Conservation (phyloP, 805 yeast genomes). For the Tetrapisispora nanseiensis region DNA sequence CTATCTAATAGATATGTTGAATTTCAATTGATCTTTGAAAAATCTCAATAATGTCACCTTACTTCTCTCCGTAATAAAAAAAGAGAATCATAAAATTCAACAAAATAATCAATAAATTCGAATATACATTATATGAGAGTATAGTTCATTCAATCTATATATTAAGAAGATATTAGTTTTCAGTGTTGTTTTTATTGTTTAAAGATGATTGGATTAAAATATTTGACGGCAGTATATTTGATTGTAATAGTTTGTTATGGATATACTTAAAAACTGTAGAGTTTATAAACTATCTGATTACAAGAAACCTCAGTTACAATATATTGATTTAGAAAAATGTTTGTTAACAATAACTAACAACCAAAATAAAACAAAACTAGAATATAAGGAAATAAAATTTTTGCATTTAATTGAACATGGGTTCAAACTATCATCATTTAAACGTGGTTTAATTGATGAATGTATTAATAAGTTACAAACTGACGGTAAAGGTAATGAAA, state of each 20-base stretch:
- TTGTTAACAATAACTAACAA: not conserved
- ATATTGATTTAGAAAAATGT: slow-evolving; percentile 6
- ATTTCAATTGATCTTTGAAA: not conserved
- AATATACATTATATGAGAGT: no score
- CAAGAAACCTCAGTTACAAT: slow-evolving; percentile 12
- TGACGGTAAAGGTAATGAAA: slow-evolving; percentile 2
- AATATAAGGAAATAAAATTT: slow-evolving; percentile 5
- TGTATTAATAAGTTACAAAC: slow-evolving; percentile 2
- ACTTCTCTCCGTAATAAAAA: no score
- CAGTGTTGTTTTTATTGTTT: no score
- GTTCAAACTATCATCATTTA: slow-evolving; percentile 14
- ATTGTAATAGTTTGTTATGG: no score
- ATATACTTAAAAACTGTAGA: slow-evolving; percentile 24
- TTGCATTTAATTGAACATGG: slow-evolving; percentile 22
- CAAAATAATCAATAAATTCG: no score
- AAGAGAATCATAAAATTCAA: no score
- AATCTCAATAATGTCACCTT: no score
- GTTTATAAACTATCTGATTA: slow-evolving; percentile 20
- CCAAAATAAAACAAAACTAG: not conserved
- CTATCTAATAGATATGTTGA: not conserved
- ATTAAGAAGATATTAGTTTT: no score
- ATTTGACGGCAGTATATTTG: no score
- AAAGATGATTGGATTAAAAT: no score
- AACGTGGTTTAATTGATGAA: slow-evolving; percentile 6
- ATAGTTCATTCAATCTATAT: no score